phyloP scores from a whole-genome alignment of 1,284 basidiomycete species.

The Inonotus obliquus region DNA sequence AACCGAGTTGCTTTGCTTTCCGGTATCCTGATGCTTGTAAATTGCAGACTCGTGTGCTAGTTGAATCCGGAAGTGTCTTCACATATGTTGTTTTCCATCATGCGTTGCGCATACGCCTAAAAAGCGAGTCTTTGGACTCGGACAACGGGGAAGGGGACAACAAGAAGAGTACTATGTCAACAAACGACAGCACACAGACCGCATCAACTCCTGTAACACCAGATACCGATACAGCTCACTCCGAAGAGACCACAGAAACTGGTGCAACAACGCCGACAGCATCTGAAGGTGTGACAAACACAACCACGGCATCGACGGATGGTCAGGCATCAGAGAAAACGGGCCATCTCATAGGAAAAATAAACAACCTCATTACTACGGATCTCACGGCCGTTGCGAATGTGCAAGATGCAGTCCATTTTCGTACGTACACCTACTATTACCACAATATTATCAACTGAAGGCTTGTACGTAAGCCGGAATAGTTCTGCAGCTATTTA shows the following conservation, averaged over 20 bases:
- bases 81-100: slow-evolving; percentile 53
- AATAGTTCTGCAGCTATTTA: slow-evolving; percentile 26
- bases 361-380: slow-evolving; percentile 31
- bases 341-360: slow-evolving; percentile 33
- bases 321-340: slow-evolving; percentile 21
- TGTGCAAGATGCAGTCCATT: slow-evolving; percentile 11
- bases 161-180: background rate
- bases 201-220: slow-evolving; percentile 2
- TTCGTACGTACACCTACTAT: slow-evolving; percentile 21
- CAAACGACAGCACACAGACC: background rate
- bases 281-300: background rate
- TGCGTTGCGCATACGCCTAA: slow-evolving; percentile 49
- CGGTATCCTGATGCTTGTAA: background rate
- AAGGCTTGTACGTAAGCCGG: background rate
- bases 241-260: background rate
- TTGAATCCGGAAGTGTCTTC: slow-evolving; percentile 30
- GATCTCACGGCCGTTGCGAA: slow-evolving; percentile 21
- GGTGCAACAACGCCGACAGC: background rate
- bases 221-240: background rate
- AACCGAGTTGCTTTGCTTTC: background rate
- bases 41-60: slow-evolving; percentile 4
- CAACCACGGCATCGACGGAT: background rate
- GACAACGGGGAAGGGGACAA: background rate
- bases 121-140: slow-evolving; percentile 18
- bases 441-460: background rate